These are phyloP conservation scores for Backusella macrospora DNA, from an alignment of 192 early-diverging fungal species.

Conservation along the genomic window DNA sequence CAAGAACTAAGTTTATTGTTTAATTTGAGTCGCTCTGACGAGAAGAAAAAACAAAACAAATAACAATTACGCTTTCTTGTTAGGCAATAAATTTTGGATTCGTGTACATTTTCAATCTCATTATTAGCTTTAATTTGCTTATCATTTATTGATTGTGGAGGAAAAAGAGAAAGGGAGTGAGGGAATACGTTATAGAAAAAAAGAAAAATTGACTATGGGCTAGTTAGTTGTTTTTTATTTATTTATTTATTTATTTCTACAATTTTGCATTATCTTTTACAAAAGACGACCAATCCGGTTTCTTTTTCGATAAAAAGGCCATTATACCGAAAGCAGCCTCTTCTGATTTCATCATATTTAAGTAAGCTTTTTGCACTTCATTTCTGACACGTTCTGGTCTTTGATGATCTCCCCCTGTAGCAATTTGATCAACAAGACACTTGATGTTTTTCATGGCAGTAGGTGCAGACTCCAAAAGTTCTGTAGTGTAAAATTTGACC, in stretches of 20 bases:
- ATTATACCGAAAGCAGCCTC: constrained; percentile 64
- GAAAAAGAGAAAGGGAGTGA: not conserved
- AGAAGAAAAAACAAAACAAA: not conserved
- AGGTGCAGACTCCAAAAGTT: constrained; percentile 51
- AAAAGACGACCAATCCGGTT: constrained; percentile 57
- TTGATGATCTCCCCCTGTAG: constrained; percentile 32
- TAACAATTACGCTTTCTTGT: not conserved
- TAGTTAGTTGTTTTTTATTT: not conserved
- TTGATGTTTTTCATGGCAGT: constrained; percentile 59
- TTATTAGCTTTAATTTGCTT: not conserved
- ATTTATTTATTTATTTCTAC: constrained; percentile 11
- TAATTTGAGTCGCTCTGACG: not conserved
- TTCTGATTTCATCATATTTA: constrained; percentile 59
- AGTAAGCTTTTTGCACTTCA: constrained; percentile 43
- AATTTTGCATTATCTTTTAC: constrained; percentile 35
- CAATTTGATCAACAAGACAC: constrained; percentile 43
- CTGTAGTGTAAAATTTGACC: constrained; percentile 45
- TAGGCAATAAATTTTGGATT: constrained; percentile 11
- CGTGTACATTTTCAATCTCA: not conserved
- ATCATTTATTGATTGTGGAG: not conserved
- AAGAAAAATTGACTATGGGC: not conserved
- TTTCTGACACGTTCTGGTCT: constrained; percentile 27
- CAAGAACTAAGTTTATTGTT: constrained; percentile 8
- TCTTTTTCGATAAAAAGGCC: constrained; percentile 52
- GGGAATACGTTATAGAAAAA: not conserved